phyloP scores from a whole-genome alignment of 1,139 yeast genomes.

The Hemisphaericaspora xylofermentans region DNA sequence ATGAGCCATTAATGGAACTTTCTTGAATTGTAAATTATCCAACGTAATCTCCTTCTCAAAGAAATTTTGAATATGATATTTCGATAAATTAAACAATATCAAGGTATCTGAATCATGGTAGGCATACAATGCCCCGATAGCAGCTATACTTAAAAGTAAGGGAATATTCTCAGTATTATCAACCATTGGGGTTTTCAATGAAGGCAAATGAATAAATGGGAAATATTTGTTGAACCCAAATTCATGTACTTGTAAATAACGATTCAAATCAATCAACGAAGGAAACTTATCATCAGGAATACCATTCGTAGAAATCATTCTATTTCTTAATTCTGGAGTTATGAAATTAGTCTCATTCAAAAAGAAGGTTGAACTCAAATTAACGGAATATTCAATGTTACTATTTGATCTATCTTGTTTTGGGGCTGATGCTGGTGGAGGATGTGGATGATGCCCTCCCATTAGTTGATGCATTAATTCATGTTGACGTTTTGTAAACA shows the following conservation, averaged over 20 bases:
- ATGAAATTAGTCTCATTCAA: slow-evolving; percentile 27
- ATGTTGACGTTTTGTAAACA: slow-evolving; percentile 9
- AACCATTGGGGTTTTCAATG: slow-evolving; percentile 56
- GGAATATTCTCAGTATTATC: slow-evolving; percentile 67
- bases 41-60: slow-evolving; percentile 57
- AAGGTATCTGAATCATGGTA: slow-evolving; percentile 79
- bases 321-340: slow-evolving; percentile 51
- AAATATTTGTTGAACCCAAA: slow-evolving; percentile 76
- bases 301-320: slow-evolving; percentile 52
- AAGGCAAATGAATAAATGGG: slow-evolving; percentile 79
- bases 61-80: slow-evolving; percentile 73
- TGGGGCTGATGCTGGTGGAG: slow-evolving; percentile 2
- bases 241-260: slow-evolving; percentile 68
- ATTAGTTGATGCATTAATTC: slow-evolving; percentile 11
- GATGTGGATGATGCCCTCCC: slow-evolving; percentile 3
- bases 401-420: slow-evolving; percentile 3
- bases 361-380: slow-evolving; percentile 13
- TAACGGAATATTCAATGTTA: slow-evolving; percentile 12
- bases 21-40: slow-evolving; percentile 51
- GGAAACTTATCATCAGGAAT: slow-evolving; percentile 63
- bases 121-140: slow-evolving; percentile 84
- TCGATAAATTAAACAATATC: slow-evolving; percentile 72
- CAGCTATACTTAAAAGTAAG: slow-evolving; percentile 75
- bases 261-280: slow-evolving; percentile 67
- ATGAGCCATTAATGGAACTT: slow-evolving; percentile 84